Evolutionary conservation across 345 rosid genomes (phyloP).

Genomic region (Boechera retrofracta): DNA sequence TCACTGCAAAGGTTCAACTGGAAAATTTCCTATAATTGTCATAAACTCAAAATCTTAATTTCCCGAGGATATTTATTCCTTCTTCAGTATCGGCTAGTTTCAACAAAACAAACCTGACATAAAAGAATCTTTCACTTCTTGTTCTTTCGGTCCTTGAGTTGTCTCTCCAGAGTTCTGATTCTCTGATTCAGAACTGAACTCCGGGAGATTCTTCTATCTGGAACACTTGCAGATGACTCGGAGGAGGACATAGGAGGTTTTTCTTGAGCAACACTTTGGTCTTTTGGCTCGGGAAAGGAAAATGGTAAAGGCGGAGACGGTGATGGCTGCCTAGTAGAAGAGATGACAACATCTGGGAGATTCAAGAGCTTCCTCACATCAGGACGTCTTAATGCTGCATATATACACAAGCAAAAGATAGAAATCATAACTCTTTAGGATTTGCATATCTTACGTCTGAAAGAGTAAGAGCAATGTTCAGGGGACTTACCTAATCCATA

Average conservation of each 20-base stretch:
- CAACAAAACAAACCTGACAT: conserved; percentile 19
- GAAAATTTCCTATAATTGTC: neutral
- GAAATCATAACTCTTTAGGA: neutral
- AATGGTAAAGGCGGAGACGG: conserved; percentile 39
- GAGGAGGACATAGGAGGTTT: conserved; percentile 24
- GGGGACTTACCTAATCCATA: conserved; percentile 53
- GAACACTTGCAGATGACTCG: conserved; percentile 38
- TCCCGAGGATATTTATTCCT: conserved; percentile 1
- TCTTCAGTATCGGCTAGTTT: conserved; percentile 27
- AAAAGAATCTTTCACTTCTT: conserved; percentile 39
- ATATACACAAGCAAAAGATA: conserved; percentile 33
- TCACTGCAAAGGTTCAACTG: conserved; percentile 20
- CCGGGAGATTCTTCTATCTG: conserved; percentile 48
- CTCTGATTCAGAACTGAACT: conserved; percentile 51
- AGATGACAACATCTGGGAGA: conserved; percentile 39
- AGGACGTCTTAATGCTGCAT: conserved; percentile 50
- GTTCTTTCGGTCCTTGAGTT: conserved; percentile 45
- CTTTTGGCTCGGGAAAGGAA: conserved; percentile 40
- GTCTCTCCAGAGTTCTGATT: conserved; percentile 49
- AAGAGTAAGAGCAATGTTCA: neutral
- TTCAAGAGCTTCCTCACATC: conserved; percentile 52
- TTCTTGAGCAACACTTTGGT: conserved; percentile 29
- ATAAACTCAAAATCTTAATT: conserved; percentile 8
- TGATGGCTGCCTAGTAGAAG: conserved; percentile 37
- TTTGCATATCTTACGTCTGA: conserved; percentile 12